These are phyloP conservation scores for Neocallimastix lanati DNA, from an alignment of 192 early-diverging fungal species.

Conservation along the genomic window DNA sequence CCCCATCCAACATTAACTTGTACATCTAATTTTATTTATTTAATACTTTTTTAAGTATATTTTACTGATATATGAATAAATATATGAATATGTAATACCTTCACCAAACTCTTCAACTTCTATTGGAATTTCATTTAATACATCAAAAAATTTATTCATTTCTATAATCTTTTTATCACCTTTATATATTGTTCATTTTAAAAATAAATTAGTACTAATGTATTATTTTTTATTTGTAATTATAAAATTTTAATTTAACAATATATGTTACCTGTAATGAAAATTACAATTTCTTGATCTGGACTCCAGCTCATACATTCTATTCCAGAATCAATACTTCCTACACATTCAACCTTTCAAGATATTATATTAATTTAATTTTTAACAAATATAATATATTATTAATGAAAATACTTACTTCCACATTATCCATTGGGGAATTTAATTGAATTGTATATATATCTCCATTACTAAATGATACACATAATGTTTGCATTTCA, in stretches of 20 bases:
- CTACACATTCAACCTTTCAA: slow-evolving; percentile 33
- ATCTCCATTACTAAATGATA: slow-evolving; percentile 31
- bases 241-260: too few species aligned
- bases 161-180: slow-evolving; percentile 45
- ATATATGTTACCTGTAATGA: slow-evolving; percentile 45
- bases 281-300: slow-evolving; percentile 64
- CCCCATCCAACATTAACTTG: slow-evolving; percentile 89
- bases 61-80: too few species aligned
- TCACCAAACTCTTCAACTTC: slow-evolving; percentile 48
- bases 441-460: slow-evolving; percentile 13
- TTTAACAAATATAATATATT: too few species aligned
- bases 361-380: too few species aligned
- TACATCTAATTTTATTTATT: slow-evolving; percentile 15
- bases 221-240: too few species aligned
- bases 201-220: too few species aligned
- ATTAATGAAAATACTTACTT: not conserved
- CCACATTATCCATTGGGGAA: not conserved
- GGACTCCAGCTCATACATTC: slow-evolving; percentile 64
- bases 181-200: slow-evolving; percentile 7
- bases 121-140: slow-evolving; percentile 62
- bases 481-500: slow-evolving; percentile 30
- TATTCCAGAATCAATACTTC: slow-evolving; percentile 57
- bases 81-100: too few species aligned
- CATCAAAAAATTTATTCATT: slow-evolving; percentile 91
- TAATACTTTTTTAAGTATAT: too few species aligned